Evolutionary conservation across 306 rosid species (phyloP).

Genomic region (Quercus variabilis): DNA sequence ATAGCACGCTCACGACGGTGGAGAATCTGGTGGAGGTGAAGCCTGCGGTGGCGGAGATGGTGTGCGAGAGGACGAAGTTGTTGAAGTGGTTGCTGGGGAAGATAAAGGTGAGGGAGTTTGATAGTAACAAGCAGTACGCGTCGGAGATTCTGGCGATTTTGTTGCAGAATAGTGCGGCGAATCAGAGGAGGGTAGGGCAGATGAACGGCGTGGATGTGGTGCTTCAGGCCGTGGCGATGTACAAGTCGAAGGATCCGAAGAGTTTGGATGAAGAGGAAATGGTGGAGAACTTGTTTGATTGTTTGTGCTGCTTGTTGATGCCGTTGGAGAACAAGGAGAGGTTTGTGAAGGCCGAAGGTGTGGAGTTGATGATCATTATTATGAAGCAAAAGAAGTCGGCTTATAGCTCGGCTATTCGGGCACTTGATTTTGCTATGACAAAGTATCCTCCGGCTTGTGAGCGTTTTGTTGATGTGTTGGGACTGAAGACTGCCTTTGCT

Average conservation of each 20-base stretch:
- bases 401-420: constrained; percentile 88
- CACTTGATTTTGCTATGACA: constrained; percentile 96
- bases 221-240: constrained; percentile 96
- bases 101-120: constrained; percentile 90
- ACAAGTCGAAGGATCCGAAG: constrained; percentile 85
- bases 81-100: constrained; percentile 84
- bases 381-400: constrained; percentile 97
- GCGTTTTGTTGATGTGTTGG: constrained; percentile 93
- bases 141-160: constrained; percentile 89
- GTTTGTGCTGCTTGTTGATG: constrained; percentile 91
- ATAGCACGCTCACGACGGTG: constrained; percentile 64
- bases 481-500: constrained; percentile 92
- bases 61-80: constrained; percentile 78
- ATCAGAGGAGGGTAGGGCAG: constrained; percentile 84
- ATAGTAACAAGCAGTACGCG: constrained; percentile 82
- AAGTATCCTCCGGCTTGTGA: constrained; percentile 94
- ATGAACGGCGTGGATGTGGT: constrained; percentile 94
- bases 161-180: constrained; percentile 71
- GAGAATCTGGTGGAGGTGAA: constrained; percentile 93
- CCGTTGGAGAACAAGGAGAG: constrained; percentile 92
- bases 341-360: constrained; percentile 96
- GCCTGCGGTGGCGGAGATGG: constrained; percentile 83
- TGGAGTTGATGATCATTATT: constrained; percentile 91
- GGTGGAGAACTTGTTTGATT: constrained; percentile 91
- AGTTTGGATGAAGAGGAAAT: constrained; percentile 86